Percentiles rank a stretch among this genome's conserved stretches.
These are phyloP conservation scores for Mortierella sp. DNA, from an alignment of 371 early-diverging fungal species.

Conservation along the genomic window DNA sequence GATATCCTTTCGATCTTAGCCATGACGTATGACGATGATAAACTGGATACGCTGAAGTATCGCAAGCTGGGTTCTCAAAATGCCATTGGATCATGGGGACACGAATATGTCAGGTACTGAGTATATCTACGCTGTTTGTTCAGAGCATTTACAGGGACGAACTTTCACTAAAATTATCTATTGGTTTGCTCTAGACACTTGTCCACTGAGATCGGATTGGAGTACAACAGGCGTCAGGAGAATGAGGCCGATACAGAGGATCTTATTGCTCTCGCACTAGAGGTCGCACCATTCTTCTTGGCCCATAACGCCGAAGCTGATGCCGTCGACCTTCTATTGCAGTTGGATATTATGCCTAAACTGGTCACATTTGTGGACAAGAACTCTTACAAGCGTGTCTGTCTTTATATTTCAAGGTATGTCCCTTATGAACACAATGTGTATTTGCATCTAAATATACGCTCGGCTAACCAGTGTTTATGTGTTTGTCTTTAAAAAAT, in stretches of 20 bases:
- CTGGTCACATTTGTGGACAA: slow-evolving; percentile 88
- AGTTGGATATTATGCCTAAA: slow-evolving; percentile 86
- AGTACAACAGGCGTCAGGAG: slow-evolving; percentile 78
- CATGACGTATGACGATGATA: slow-evolving; percentile 94
- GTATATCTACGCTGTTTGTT: background rate
- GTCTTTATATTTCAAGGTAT: slow-evolving; percentile 93
- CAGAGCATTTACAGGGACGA: background rate
- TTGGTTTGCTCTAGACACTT: slow-evolving; percentile 73
- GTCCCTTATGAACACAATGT: background rate
- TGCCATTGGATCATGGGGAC: slow-evolving; percentile 96
- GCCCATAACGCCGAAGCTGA: slow-evolving; percentile 98
- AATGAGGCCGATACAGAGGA: slow-evolving; percentile 71
- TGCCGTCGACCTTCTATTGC: slow-evolving; percentile 94
- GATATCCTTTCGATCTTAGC: slow-evolving; percentile 96
- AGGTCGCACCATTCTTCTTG: slow-evolving; percentile 94
- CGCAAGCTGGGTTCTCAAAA: slow-evolving; percentile 86
- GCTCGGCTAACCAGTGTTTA: background rate
- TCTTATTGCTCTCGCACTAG: slow-evolving; percentile 78
- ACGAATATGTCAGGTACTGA: slow-evolving; percentile 92
- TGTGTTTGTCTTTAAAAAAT: background rate
- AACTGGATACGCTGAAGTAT: slow-evolving; percentile 88
- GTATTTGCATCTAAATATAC: background rate
- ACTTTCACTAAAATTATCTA: background rate
- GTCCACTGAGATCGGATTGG: slow-evolving; percentile 92
- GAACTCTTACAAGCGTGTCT: slow-evolving; percentile 94